Base-by-base conservation (phyloP, 2,329 filamentous ascomycete species). In the Blastomyces parvus region DNA sequence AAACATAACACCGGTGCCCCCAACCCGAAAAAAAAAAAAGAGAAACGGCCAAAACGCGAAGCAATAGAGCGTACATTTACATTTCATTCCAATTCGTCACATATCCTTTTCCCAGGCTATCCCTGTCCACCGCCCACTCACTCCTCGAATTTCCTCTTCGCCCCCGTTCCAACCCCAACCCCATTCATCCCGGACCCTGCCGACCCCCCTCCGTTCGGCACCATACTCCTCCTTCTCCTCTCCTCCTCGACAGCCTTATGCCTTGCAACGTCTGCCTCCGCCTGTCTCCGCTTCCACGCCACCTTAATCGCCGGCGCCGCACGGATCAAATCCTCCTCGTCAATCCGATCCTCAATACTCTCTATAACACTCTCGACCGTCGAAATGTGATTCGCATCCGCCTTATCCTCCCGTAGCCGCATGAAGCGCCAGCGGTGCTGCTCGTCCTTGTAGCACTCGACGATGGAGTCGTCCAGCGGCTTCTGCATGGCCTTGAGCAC, bases 371-470 rank as follows among this genome's bases (percentile, higher is more conserved):
- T 95, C 33, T 86, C 81, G 1, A 97, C 90, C 0, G 90, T 93
- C 22, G 81, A 86, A 64, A 89, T 88, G 76, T 97, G 92, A 71
- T 99, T 99, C 0, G 90, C 91, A 68, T 96, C 88, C 36, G 82
- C 80, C 78, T 99, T 99, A 76, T 99, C 94, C 71, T 97, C 92
- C 61, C 94, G 84, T 76, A 97, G 93, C 38, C 92, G 86, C 69
- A 94, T 88, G 74, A 90, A 90, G 64, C 91, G 86, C 94, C 94
- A 99, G 27, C 87, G 81, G 22, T 84, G 84, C 63, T 86, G 76
- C 1, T 85, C 80, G 71, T 96, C 91, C 76, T 91, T 86, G 71
- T 86, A 91, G 73, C 91, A 97, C 77, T 99, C 94, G 62, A 97
- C 88, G 65, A 99, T 89, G 60, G 89, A 83, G 66, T 93, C 88